A percentile compares a stretch with the other conserved stretches of the same genome.
phyloP scores from a whole-genome alignment of 108 stramenopile species.

The Cylindrotheca fusiformis region DNA sequence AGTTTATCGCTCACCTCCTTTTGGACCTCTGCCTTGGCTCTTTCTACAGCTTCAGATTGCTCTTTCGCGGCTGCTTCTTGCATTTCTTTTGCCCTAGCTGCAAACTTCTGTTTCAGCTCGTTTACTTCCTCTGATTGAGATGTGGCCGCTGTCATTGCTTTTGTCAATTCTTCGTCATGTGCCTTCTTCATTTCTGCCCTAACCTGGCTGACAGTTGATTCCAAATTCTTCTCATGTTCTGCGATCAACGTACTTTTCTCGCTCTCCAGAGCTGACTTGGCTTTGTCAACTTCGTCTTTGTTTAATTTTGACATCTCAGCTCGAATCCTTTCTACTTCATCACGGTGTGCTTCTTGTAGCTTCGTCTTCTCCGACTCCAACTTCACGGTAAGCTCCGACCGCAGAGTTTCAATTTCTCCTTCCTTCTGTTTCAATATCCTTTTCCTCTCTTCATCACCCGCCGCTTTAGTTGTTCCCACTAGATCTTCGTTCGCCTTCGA shows the following conservation, averaged over 20 bases:
- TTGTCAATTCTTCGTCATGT: slow-evolving; percentile 36
- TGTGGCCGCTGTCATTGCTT: slow-evolving; percentile 17
- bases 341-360: slow-evolving; percentile 12
- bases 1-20: slow-evolving; percentile 13
- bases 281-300: background rate
- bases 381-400: slow-evolving; percentile 19
- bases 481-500: slow-evolving; percentile 3
- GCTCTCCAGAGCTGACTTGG: slow-evolving; percentile 1
- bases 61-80: slow-evolving; percentile 13
- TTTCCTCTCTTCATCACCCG: background rate
- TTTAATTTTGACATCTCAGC: slow-evolving; percentile 1
- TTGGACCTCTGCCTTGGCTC: slow-evolving; percentile 15
- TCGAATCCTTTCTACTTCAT: slow-evolving; percentile 5
- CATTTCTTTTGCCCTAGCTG: slow-evolving; percentile 25
- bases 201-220: slow-evolving; percentile 4
- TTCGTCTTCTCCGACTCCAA: slow-evolving; percentile 22
- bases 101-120: slow-evolving; percentile 25
- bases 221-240: slow-evolving; percentile 23
- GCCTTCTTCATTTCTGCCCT: slow-evolving; percentile 19
- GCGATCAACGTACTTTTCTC: slow-evolving; percentile 14
- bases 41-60: slow-evolving; percentile 17
- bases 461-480: slow-evolving; percentile 8
- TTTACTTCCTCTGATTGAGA: slow-evolving; percentile 21
- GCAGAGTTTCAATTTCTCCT: slow-evolving; percentile 26
- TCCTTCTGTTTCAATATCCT: slow-evolving; percentile 2